These are phyloP conservation scores for Ascochyta pisi DNA, from an alignment of 2,329 filamentous ascomycete genomes.

Conservation along the genomic window DNA sequence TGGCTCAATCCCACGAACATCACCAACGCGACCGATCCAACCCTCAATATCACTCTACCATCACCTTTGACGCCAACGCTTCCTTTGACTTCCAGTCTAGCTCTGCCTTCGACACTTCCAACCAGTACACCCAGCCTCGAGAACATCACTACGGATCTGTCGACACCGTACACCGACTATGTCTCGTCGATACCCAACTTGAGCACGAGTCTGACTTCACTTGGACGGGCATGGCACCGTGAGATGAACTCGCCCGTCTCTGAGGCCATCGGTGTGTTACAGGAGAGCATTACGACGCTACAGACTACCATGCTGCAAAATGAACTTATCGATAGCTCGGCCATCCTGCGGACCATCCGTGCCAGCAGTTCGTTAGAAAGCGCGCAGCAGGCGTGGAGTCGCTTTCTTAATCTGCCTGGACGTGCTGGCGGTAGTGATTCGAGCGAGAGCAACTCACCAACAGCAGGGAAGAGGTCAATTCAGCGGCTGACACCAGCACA, in stretches of 20 bases:
- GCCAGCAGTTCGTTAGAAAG: constrained; percentile 42
- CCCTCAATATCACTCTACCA: constrained; percentile 15
- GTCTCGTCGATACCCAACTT: constrained; percentile 37
- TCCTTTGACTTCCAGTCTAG: constrained; percentile 26
- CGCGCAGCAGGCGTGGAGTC: constrained; percentile 42
- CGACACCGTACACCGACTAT: constrained; percentile 40
- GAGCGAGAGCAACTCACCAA: background rate
- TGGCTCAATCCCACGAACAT: constrained; percentile 25
- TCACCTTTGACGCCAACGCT: constrained; percentile 22
- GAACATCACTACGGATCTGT: constrained; percentile 29
- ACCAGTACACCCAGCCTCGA: constrained; percentile 20
- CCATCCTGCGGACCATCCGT: constrained; percentile 46
- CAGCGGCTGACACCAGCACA: constrained; percentile 16
- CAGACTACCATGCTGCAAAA: constrained; percentile 37
- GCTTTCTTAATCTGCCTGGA: constrained; percentile 43
- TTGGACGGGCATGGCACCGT: constrained; percentile 45
- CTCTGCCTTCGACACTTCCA: constrained; percentile 19
- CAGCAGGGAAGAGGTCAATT: constrained; percentile 1
- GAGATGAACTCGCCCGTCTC: constrained; percentile 48
- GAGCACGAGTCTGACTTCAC: constrained; percentile 36
- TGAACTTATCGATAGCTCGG: constrained; percentile 32
- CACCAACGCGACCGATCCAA: constrained; percentile 6
- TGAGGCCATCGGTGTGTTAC: constrained; percentile 38
- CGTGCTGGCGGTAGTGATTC: background rate
- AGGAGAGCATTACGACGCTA: constrained; percentile 40